phyloP scores from a whole-genome alignment of 2,329 filamentous ascomycete species.

The Fusarium sp. region DNA sequence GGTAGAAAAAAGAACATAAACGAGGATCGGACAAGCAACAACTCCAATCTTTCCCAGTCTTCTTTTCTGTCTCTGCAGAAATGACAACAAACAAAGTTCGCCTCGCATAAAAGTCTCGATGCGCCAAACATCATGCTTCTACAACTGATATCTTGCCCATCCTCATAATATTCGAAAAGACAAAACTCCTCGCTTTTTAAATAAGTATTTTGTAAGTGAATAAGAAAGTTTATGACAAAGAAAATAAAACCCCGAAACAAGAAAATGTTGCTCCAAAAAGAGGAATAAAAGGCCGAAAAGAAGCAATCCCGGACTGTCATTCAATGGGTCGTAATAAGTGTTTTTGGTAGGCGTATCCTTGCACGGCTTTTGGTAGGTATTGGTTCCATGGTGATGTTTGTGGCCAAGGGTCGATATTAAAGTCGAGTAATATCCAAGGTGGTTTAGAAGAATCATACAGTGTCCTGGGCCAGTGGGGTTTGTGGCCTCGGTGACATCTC shows the following conservation, averaged over 20 bases:
- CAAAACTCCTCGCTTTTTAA: constrained; percentile 45
- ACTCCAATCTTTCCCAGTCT: constrained; percentile 34
- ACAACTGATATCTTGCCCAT: constrained; percentile 42
- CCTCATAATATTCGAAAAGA: constrained; percentile 44
- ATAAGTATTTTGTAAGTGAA: constrained; percentile 21
- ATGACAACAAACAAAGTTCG: constrained; percentile 14
- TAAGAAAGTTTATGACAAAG: constrained; percentile 26
- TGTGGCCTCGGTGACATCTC: constrained; percentile 25
- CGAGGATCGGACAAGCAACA: constrained; percentile 20
- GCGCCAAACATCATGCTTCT: constrained; percentile 46
- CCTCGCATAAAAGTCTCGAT: constrained; percentile 35
- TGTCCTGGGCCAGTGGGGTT: constrained; percentile 18
- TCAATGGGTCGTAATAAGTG: constrained; percentile 37
- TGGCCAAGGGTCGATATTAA: constrained; percentile 38
- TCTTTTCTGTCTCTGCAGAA: constrained; percentile 30
- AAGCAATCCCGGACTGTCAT: constrained; percentile 42
- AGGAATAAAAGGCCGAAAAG: constrained; percentile 35
- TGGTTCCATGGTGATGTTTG: constrained; percentile 15
- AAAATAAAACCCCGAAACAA: constrained; percentile 18
- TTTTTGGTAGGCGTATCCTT: constrained; percentile 39
- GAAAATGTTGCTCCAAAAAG: constrained; percentile 22
- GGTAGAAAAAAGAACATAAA: constrained; percentile 12
- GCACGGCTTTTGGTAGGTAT: constrained; percentile 27
- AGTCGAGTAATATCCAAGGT: constrained; percentile 35
- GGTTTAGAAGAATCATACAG: constrained; percentile 33